Evolutionary conservation across 2,329 filamentous ascomycete species (phyloP).

Genomic region (Claviceps pazoutovae): DNA sequence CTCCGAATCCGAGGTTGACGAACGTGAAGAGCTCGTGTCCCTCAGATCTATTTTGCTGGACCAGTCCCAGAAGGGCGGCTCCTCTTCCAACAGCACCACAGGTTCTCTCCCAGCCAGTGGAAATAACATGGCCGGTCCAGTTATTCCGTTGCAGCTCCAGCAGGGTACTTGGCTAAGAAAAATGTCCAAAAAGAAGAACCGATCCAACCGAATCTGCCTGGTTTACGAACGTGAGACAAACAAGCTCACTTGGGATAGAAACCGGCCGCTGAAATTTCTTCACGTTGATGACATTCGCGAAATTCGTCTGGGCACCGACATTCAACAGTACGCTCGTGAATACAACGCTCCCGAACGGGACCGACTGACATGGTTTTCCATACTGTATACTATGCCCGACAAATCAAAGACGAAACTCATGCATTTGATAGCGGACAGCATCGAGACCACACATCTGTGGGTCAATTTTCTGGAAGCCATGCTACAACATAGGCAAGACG

Average conservation of each 20-base stretch:
- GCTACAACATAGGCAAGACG: slow-evolving; percentile 70
- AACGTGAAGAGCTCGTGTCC: slow-evolving; percentile 28
- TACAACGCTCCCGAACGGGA: slow-evolving; percentile 54
- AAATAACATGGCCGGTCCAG: slow-evolving; percentile 45
- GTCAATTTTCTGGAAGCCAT: slow-evolving; percentile 72
- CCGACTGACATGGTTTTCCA: slow-evolving; percentile 72
- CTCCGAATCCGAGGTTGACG: slow-evolving; percentile 44
- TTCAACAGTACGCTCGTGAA: slow-evolving; percentile 79
- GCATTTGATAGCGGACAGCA: slow-evolving; percentile 70
- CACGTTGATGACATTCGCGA: slow-evolving; percentile 94
- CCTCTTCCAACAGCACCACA: slow-evolving; percentile 33
- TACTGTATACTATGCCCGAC: slow-evolving; percentile 70
- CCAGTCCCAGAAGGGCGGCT: slow-evolving; percentile 26
- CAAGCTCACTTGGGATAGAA: slow-evolving; percentile 77
- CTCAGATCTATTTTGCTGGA: slow-evolving; percentile 28
- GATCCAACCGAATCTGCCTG: slow-evolving; percentile 53
- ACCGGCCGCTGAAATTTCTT: slow-evolving; percentile 66
- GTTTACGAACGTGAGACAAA: slow-evolving; percentile 71
- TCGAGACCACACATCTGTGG: slow-evolving; percentile 64
- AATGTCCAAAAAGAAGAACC: slow-evolving; percentile 74
- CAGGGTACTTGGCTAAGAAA: slow-evolving; percentile 69
- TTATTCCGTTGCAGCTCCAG: slow-evolving; percentile 63
- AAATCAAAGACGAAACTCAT: slow-evolving; percentile 74
- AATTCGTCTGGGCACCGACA: slow-evolving; percentile 70
- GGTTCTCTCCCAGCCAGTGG: slow-evolving; percentile 31